phyloP scores from a whole-genome alignment of 768 basidiomycete species.

The Hypholoma sublateritium region DNA sequence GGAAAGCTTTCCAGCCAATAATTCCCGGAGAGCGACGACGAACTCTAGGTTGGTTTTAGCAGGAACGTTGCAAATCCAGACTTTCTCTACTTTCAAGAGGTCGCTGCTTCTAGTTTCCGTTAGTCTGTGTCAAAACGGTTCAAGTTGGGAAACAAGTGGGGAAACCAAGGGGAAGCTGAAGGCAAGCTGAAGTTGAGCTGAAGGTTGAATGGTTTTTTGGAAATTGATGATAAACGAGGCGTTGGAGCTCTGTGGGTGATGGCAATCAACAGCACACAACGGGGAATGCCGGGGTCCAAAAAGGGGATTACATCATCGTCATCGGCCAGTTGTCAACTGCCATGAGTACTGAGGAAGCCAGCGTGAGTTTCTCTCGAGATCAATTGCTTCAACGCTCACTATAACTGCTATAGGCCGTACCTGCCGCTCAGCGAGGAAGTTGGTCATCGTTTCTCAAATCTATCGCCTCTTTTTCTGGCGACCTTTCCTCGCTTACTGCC shows the following conservation, averaged over 20 bases:
- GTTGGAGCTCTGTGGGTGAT: neutral
- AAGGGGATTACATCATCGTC: constrained; percentile 13
- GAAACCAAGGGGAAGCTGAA: too few relatives aligned
- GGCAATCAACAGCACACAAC: neutral
- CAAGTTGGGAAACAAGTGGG: too few relatives aligned
- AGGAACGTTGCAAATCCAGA: too few relatives aligned
- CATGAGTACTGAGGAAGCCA: constrained; percentile 24
- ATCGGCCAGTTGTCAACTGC: constrained; percentile 7
- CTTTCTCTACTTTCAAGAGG: too few relatives aligned
- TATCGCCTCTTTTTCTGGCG: constrained; percentile 85
- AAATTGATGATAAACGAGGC: too few relatives aligned
- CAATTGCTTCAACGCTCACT: neutral
- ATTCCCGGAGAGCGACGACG: too few relatives aligned
- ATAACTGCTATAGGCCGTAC: constrained; percentile 54
- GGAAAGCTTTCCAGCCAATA: too few relatives aligned
- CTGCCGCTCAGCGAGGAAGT: constrained; percentile 77
- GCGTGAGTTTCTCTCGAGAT: constrained; percentile 2
- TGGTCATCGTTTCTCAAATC: constrained; percentile 93
- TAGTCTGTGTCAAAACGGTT: too few relatives aligned
- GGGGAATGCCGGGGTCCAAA: constrained; percentile 3
- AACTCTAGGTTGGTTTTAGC: too few relatives aligned
- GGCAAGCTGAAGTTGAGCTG: neutral
- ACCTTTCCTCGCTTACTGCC: constrained; percentile 81
- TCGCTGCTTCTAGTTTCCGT: too few relatives aligned
- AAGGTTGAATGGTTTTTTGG: too few relatives aligned